These are phyloP conservation scores for Triticum timopheevii DNA, from an alignment of 176 grass and related monocot species.

Conservation along the genomic window DNA sequence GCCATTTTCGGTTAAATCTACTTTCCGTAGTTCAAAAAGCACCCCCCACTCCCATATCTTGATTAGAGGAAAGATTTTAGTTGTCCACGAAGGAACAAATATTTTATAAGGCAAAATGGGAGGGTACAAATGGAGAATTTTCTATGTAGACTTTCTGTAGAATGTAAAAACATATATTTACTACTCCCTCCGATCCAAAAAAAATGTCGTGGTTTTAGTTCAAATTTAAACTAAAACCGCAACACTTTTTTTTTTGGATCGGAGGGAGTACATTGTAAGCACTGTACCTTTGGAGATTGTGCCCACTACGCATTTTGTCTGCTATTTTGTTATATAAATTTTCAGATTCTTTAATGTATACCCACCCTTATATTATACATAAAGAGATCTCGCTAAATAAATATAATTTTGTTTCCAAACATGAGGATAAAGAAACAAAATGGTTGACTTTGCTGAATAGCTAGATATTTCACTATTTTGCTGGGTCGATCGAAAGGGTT, in stretches of 20 bases:
- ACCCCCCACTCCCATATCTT: not conserved
- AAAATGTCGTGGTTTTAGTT: no score
- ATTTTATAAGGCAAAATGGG: not conserved
- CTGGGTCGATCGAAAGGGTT: not conserved
- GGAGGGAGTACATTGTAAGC: not conserved
- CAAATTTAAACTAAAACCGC: no score
- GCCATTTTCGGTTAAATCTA: no score
- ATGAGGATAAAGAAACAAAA: conserved; percentile 3
- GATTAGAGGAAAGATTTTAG: not conserved
- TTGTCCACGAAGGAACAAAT: not conserved
- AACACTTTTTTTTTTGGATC: no score
- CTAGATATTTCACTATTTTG: conserved; percentile 9
- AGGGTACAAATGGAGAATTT: not conserved
- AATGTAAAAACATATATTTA: not conserved
- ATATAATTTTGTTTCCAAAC: not conserved
- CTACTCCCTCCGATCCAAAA: not conserved
- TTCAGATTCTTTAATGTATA: not conserved
- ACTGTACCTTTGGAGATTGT: not conserved
- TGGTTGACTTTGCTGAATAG: not conserved
- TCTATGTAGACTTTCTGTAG: not conserved
- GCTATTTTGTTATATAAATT: not conserved
- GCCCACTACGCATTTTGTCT: not conserved
- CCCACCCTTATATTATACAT: not conserved
- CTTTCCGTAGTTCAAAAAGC: not conserved
- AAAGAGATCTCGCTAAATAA: not conserved